A percentile compares a stretch with the other conserved stretches of the same genome.
Conservation (phyloP, 768 basidiomycete species). For the Pulveroboletus frians region DNA sequence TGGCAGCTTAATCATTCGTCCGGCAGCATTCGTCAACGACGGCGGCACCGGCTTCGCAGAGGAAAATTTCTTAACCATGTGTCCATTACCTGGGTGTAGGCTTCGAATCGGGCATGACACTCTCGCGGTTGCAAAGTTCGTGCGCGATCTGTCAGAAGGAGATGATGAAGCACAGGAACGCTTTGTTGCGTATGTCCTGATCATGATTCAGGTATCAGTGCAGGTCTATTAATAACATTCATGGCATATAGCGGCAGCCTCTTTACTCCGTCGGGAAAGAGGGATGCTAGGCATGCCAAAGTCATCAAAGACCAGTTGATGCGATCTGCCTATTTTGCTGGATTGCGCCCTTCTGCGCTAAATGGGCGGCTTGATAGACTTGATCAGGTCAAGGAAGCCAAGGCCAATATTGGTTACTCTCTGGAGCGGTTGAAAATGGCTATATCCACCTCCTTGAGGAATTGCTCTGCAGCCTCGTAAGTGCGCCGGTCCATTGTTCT, state of each 20-base stretch:
- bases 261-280: conserved; percentile 23
- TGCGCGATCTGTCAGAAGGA: conserved; percentile 33
- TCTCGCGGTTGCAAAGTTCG: conserved; percentile 41
- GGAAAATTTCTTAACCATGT: conserved; percentile 33
- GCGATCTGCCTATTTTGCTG: conserved; percentile 19
- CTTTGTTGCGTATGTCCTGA: conserved; percentile 35
- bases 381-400: conserved; percentile 22
- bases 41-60: conserved; percentile 47
- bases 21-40: conserved; percentile 37
- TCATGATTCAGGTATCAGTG: background rate
- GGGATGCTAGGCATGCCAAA: conserved; percentile 26
- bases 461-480: conserved; percentile 22
- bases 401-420: conserved; percentile 25
- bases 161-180: conserved; percentile 16
- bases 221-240: background rate
- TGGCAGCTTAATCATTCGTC: background rate
- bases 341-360: background rate
- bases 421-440: conserved; percentile 19
- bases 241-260: conserved; percentile 31
- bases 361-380: conserved; percentile 23
- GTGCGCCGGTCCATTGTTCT: conserved; percentile 6
- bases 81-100: conserved; percentile 36
- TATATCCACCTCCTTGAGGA: conserved; percentile 14
- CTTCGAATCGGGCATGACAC: conserved; percentile 38
- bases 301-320: conserved; percentile 26